Conservation (phyloP, 2,329 filamentous ascomycete species). For the Domatiomyces catenatus region DNA sequence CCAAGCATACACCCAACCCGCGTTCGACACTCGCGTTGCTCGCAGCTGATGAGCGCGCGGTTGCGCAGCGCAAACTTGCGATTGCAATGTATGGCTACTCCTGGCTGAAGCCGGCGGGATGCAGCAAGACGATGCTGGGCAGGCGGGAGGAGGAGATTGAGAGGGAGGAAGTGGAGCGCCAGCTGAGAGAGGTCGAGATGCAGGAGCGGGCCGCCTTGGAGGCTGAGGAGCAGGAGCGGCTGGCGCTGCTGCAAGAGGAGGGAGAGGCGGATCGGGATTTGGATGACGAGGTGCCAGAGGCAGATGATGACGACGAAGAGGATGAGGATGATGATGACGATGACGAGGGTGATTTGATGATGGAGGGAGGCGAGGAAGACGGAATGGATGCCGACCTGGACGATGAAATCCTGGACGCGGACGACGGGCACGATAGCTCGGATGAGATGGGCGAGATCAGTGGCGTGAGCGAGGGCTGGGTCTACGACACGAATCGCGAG, state of each 20-base stretch:
- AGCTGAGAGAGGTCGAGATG: constrained; percentile 61
- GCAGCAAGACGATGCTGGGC: constrained; percentile 78
- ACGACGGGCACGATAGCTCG: constrained; percentile 33
- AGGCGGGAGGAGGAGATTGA: constrained; percentile 80
- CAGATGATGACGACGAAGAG: constrained; percentile 25
- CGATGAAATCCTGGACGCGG: constrained; percentile 30
- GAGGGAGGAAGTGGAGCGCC: constrained; percentile 65
- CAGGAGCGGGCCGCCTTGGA: constrained; percentile 30
- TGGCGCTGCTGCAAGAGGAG: constrained; percentile 25
- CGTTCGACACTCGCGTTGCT: constrained; percentile 50
- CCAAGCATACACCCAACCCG: constrained; percentile 18
- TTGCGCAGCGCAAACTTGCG: constrained; percentile 62
- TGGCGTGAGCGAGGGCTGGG: constrained; percentile 14
- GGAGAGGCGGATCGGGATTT: constrained; percentile 27
- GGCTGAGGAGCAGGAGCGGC: constrained; percentile 25
- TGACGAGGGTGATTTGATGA: constrained; percentile 18
- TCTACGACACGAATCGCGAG: constrained; percentile 15
- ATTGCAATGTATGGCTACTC: constrained; percentile 73
- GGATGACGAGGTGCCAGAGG: constrained; percentile 33
- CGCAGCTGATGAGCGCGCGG: constrained; percentile 58
- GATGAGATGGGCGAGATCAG: constrained; percentile 32
- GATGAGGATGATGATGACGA: constrained; percentile 28
- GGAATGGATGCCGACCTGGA: constrained; percentile 29
- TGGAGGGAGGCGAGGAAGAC: constrained; percentile 24
- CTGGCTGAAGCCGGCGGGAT: constrained; percentile 82